These are phyloP conservation scores for Pseudogymnoascus sp. DNA, from an alignment of 2,329 filamentous ascomycete genomes.

Conservation along the genomic window DNA sequence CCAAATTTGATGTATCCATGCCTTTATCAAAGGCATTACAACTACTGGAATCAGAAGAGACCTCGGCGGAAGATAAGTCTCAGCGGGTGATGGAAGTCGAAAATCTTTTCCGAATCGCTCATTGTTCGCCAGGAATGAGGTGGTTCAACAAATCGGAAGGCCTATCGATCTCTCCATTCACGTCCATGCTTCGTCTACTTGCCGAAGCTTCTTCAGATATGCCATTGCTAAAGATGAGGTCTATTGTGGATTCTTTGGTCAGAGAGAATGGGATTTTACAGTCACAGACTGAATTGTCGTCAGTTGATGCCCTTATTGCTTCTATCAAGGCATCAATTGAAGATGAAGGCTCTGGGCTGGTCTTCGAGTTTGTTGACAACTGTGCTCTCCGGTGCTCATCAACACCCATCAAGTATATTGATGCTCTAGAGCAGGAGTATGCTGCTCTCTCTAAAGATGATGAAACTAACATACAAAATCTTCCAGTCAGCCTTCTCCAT, in stretches of 20 bases:
- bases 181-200: slow-evolving; percentile 59
- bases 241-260: slow-evolving; percentile 55
- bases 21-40: slow-evolving; percentile 64
- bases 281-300: slow-evolving; percentile 34
- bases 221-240: slow-evolving; percentile 45
- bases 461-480: slow-evolving; percentile 26
- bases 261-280: slow-evolving; percentile 63
- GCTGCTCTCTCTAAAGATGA: slow-evolving; percentile 32
- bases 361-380: slow-evolving; percentile 75
- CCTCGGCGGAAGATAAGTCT: slow-evolving; percentile 41
- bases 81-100: slow-evolving; percentile 69
- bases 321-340: slow-evolving; percentile 29
- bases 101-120: slow-evolving; percentile 73
- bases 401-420: slow-evolving; percentile 77
- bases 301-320: slow-evolving; percentile 43
- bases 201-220: slow-evolving; percentile 43
- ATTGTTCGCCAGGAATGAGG: slow-evolving; percentile 74
- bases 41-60: slow-evolving; percentile 46
- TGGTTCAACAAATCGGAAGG: slow-evolving; percentile 77
- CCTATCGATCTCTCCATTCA: slow-evolving; percentile 62
- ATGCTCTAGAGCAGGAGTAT: slow-evolving; percentile 53
- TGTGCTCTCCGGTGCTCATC: slow-evolving; percentile 69
- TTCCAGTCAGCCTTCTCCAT: slow-evolving; percentile 55
- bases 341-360: slow-evolving; percentile 33
- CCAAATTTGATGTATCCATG: slow-evolving; percentile 82